Evolutionary conservation across 116 monocot genomes (phyloP), one percentile per base, ranked within the genome.

Genomic region (Zostera marina): DNA sequence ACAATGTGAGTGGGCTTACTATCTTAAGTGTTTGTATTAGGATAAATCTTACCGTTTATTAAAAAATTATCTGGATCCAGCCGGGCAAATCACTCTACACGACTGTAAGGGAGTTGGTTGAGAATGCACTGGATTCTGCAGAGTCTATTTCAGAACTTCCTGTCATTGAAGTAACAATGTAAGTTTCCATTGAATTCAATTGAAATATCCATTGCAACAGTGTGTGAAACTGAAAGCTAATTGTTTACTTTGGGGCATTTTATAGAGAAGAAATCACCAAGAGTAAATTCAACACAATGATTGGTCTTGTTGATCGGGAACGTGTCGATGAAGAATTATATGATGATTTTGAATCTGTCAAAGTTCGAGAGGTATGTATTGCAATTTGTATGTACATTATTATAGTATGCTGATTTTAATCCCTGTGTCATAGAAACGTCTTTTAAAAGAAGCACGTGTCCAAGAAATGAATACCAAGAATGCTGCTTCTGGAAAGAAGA

Each of bases 1-100:
- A 98, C 62, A 98, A 98, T 72, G 98, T 98, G 47, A 78, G 78
- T 32, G 32, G 5, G 32, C 32, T 32, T 32, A 32, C 5, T 32
- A 32, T 32, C 32, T 32, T 0, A 32, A 3, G n/a, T 3, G 52
- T 1, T 54, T 54, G 23, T 21, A 54, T 22, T 26, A 54, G n/a
- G 10, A 8, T 54, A 20, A 14, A n/a, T 3, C 17, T 41, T n/a
- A 2, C 2, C 11, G n/a, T 45, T 48, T 48, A 8, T 45, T 61
- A n/a, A 62, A 39, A 44, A 7, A 22, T 15, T 44, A 41, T 23
- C 25, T 44, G n/a, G 44, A 54, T 66, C 52, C 65, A 90, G 98
- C 86, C 90, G 16, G 98, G 98, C 38, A 98, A 98, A 56, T 90
- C 90, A 19, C 55, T 90, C 38, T 98, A 86, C 69, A 98, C 98